Evolutionary conservation across 2,329 filamentous ascomycete genomes (phyloP).

Genomic region (Stemphylium beticola): DNA sequence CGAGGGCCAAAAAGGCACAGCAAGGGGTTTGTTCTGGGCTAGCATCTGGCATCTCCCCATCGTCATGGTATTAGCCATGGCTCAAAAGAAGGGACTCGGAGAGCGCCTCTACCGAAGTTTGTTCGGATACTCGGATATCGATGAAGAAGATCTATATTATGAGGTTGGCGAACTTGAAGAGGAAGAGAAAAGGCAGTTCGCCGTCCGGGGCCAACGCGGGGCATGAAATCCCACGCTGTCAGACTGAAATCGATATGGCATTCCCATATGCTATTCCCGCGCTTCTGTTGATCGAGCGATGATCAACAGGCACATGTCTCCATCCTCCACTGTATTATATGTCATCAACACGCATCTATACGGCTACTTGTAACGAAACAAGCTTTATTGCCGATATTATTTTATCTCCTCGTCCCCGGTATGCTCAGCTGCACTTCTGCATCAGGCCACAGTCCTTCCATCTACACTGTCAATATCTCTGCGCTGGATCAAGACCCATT

Average conservation of each 20-base stretch:
- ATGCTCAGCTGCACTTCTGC: not conserved
- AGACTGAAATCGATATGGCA: not conserved
- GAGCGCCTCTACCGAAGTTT: slow-evolving; percentile 42
- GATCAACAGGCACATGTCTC: slow-evolving; percentile 19
- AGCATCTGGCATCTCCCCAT: slow-evolving; percentile 95
- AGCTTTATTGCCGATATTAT: slow-evolving; percentile 7
- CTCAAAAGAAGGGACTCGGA: slow-evolving; percentile 82
- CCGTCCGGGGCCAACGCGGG: slow-evolving; percentile 9
- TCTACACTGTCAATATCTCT: not conserved
- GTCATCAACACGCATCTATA: slow-evolving; percentile 34
- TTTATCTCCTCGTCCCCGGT: not conserved
- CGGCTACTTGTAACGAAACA: slow-evolving; percentile 14
- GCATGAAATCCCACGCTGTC: slow-evolving; percentile 9
- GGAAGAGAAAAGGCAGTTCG: slow-evolving; percentile 26
- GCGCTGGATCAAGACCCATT: not conserved
- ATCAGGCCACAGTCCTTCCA: not conserved
- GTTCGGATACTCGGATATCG: slow-evolving; percentile 40
- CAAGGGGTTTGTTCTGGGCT: slow-evolving; percentile 91
- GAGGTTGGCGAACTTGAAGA: slow-evolving; percentile 36
- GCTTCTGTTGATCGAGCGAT: slow-evolving; percentile 1
- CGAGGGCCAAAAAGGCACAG: slow-evolving; percentile 79
- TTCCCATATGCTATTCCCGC: not conserved
- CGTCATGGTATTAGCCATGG: slow-evolving; percentile 85
- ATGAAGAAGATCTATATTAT: slow-evolving; percentile 44
- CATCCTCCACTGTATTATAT: slow-evolving; percentile 34